Conservation (phyloP, 148 eudicot genomes). For the Rhododendron henanense region DNA sequence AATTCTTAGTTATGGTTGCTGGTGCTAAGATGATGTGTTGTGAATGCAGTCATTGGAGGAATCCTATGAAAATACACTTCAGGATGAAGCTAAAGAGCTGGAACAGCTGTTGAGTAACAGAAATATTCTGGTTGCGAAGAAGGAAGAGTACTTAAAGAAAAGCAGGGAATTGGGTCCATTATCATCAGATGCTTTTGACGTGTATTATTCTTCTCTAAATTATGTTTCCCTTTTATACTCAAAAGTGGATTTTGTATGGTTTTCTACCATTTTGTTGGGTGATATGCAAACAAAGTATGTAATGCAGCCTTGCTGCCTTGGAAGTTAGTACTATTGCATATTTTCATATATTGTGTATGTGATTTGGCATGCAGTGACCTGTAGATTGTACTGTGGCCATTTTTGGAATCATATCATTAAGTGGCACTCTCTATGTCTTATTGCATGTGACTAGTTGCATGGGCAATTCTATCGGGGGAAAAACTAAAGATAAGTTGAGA, state of each 20-base stretch:
- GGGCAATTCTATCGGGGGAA: not conserved
- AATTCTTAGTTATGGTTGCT: slow-evolving; percentile 7
- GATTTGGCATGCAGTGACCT: not conserved
- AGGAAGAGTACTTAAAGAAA: slow-evolving; percentile 92
- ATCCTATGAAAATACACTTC: slow-evolving; percentile 59
- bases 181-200: slow-evolving; percentile 92
- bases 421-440: not conserved
- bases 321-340: not conserved
- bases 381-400: not conserved
- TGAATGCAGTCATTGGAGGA: slow-evolving; percentile 65
- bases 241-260: not conserved
- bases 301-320: not conserved
- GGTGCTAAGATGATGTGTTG: slow-evolving; percentile 14
- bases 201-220: slow-evolving; percentile 39
- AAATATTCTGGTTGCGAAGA: slow-evolving; percentile 75
- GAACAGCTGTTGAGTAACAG: slow-evolving; percentile 80
- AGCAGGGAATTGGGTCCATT: slow-evolving; percentile 90
- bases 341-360: not conserved
- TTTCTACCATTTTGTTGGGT: not conserved
- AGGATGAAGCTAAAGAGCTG: slow-evolving; percentile 85
- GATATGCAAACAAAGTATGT: not conserved
- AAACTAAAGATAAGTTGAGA: not conserved
- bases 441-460: not conserved
- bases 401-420: not conserved
- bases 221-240: not conserved